phyloP scores from a whole-genome alignment of 768 basidiomycete genomes.

The Baorangia bicolor region DNA sequence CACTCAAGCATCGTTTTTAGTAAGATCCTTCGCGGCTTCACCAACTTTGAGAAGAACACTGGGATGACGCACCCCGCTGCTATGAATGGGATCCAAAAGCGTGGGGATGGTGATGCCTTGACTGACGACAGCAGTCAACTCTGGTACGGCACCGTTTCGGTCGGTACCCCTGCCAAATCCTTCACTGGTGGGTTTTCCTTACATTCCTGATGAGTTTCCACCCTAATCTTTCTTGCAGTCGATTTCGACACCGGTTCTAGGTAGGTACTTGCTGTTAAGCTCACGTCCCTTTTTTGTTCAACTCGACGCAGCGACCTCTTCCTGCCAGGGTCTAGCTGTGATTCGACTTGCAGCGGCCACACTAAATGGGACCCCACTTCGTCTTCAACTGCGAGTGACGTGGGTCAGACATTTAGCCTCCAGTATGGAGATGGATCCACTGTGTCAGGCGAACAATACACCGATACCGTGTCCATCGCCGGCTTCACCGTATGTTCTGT shows the following conservation, averaged over 20 bases:
- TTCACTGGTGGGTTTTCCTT: too few relatives aligned
- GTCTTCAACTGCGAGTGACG: slow-evolving; percentile 29
- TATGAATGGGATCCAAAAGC: background rate
- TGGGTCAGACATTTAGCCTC: slow-evolving; percentile 27
- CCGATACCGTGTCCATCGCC: slow-evolving; percentile 26
- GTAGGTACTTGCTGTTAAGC: background rate
- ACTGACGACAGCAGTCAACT: background rate
- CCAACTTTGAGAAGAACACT: slow-evolving; percentile 9
- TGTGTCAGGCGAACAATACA: slow-evolving; percentile 37
- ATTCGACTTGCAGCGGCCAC: slow-evolving; percentile 29
- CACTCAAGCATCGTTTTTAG: background rate
- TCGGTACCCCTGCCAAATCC: slow-evolving; percentile 8
- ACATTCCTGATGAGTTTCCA: too few relatives aligned
- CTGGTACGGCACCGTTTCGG: slow-evolving; percentile 14
- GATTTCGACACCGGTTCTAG: slow-evolving; percentile 32
- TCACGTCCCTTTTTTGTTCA: background rate
- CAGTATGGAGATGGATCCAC: slow-evolving; percentile 36
- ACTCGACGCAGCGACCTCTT: slow-evolving; percentile 15
- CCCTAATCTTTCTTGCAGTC: background rate
- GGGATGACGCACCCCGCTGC: slow-evolving; percentile 1
- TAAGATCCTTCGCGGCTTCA: slow-evolving; percentile 2
- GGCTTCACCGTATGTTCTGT: slow-evolving; percentile 1
- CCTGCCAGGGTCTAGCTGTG: background rate
- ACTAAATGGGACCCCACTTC: too few relatives aligned
- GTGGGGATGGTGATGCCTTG: background rate